phyloP scores from a whole-genome alignment of 1,284 basidiomycete species.

The Cystobasidium pallidum region DNA sequence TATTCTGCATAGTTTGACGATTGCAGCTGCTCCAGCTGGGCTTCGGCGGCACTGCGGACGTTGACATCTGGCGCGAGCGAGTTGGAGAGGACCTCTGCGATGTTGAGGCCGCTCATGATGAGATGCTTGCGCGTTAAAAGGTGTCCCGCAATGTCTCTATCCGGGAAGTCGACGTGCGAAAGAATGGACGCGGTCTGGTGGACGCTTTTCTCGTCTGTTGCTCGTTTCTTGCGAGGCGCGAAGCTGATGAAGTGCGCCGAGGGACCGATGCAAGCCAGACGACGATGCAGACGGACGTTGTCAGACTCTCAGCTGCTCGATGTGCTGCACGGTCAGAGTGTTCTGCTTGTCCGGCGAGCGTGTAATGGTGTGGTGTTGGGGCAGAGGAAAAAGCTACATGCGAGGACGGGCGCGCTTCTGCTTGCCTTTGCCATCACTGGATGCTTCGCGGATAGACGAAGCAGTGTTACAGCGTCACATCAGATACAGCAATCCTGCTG shows the following conservation, averaged over 20 bases:
- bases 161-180: background rate
- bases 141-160: background rate
- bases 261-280: background rate
- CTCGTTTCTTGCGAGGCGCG: background rate
- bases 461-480: too few relatives aligned
- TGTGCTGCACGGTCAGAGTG: background rate
- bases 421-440: background rate
- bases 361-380: background rate
- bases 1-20: constrained; percentile 87
- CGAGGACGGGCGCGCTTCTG: background rate
- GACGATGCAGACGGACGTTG: background rate
- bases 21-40: constrained; percentile 80
- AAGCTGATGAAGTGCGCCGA: background rate
- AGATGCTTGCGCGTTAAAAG: background rate
- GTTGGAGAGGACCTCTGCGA: constrained; percentile 77
- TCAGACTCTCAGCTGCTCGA: background rate
- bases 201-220: too few relatives aligned
- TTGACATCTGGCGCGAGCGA: constrained; percentile 81
- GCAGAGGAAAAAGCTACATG: background rate
- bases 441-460: too few relatives aligned
- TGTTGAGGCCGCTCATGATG: constrained; percentile 28
- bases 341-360: background rate
- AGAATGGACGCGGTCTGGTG: background rate
- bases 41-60: constrained; percentile 84
- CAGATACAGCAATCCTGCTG: too few relatives aligned